A percentile compares a stretch with the other conserved stretches of the same genome.
phyloP scores from a whole-genome alignment of 371 early-diverging fungal genomes.

The Chytridiales sp. region DNA sequence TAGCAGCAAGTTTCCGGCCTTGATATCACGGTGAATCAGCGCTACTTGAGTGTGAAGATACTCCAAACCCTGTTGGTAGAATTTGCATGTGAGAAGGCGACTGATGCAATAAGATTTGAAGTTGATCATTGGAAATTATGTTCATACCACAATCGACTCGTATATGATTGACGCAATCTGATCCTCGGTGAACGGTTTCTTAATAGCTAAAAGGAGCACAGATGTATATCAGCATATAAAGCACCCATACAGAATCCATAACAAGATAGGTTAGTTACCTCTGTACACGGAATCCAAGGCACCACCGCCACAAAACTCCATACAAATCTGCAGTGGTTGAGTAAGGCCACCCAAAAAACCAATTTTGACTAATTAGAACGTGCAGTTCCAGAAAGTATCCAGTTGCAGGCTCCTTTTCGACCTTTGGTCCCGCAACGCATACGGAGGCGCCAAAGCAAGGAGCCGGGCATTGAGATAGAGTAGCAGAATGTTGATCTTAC shows the following conservation, averaged over 20 bases:
- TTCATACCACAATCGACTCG: conserved; percentile 52
- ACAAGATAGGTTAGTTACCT: conserved; percentile 25
- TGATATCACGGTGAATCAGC: conserved; percentile 82
- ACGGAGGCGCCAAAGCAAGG: too few species aligned
- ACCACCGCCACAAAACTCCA: conserved; percentile 65
- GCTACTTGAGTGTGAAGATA: conserved; percentile 66
- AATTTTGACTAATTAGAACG: too few species aligned
- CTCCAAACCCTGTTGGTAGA: conserved; percentile 47
- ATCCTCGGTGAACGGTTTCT: conserved; percentile 58
- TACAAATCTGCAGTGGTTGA: conserved; percentile 47
- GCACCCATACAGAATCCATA: background rate
- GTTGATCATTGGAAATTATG: background rate
- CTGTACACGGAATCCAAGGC: conserved; percentile 54
- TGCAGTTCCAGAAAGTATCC: too few species aligned
- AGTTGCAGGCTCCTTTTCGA: too few species aligned
- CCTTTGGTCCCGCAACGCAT: too few species aligned
- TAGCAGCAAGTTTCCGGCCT: conserved; percentile 77
- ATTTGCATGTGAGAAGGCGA: background rate
- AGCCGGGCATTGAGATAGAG: too few species aligned
- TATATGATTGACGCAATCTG: conserved; percentile 60
- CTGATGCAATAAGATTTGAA: conserved; percentile 14
- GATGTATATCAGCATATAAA: too few species aligned
- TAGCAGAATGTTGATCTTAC: conserved; percentile 22
- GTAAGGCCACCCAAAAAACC: background rate
- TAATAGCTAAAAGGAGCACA: conserved; percentile 39